Evolutionary conservation across 2,329 filamentous ascomycete genomes (phyloP).

Genomic region (Leptographium lundbergii): DNA sequence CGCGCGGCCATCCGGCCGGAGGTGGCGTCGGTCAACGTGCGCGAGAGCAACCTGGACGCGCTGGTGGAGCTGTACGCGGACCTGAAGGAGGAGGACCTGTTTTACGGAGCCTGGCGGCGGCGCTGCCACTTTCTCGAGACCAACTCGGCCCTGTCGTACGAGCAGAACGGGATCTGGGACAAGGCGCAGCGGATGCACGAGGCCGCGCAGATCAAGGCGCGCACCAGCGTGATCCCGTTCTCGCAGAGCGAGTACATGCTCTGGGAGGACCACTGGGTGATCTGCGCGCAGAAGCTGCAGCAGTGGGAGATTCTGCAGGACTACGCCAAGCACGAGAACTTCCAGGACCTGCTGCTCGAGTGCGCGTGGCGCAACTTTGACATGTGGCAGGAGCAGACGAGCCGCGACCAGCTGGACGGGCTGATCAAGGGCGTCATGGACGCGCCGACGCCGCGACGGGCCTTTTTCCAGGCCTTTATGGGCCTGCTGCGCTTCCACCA

Average conservation of each 20-base stretch:
- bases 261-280: constrained; percentile 98
- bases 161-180: constrained; percentile 99
- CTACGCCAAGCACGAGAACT: constrained; percentile 97
- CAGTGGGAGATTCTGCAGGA: constrained; percentile 98
- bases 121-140: constrained; percentile 95
- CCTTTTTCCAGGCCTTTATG: constrained; percentile 99
- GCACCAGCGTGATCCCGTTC: constrained; percentile 91
- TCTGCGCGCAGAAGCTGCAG: constrained; percentile 94
- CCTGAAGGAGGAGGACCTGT: constrained; percentile 89
- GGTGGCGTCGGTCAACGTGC: constrained; percentile 68
- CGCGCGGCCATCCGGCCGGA: constrained; percentile 75
- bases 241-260: constrained; percentile 96
- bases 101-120: constrained; percentile 93
- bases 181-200: constrained; percentile 97
- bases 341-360: constrained; percentile 90
- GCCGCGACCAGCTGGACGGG: constrained; percentile 78
- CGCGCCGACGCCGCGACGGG: constrained; percentile 81
- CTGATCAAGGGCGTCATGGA: constrained; percentile 97
- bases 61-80: constrained; percentile 86
- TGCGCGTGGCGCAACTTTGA: constrained; percentile 93
- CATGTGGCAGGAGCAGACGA: constrained; percentile 79
- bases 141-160: constrained; percentile 91
- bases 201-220: constrained; percentile 88
- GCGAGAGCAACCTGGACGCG: constrained; percentile 92
- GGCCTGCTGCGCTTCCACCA: constrained; percentile 86